Percentiles rank a stretch among this genome's conserved stretches.
Conservation (phyloP, 768 basidiomycete species). For the Phaeolepiota aurea region DNA sequence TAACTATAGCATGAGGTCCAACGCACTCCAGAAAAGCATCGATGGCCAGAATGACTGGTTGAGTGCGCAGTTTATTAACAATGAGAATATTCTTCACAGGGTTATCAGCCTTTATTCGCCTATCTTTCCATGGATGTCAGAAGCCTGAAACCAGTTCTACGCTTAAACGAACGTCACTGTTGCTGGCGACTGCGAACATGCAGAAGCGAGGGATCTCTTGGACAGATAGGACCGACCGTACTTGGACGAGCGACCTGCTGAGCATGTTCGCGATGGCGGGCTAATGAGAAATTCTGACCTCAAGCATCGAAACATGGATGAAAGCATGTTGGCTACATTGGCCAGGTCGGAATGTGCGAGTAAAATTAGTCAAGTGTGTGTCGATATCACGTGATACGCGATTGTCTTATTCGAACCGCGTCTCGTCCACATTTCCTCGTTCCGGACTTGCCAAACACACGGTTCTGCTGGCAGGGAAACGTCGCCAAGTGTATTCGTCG, state of each 20-base stretch:
- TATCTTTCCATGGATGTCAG: conserved; percentile 27
- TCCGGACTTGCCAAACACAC: neutral
- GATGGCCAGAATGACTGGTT: conserved; percentile 69
- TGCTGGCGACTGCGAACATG: conserved; percentile 6
- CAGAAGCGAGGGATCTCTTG: neutral
- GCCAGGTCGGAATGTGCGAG: neutral
- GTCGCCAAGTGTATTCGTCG: neutral
- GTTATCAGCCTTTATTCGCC: conserved; percentile 21
- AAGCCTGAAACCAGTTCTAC: neutral
- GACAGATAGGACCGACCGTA: neutral
- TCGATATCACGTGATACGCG: conserved; percentile 20
- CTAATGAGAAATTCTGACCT: neutral
- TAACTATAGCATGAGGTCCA: neutral
- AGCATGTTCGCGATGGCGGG: neutral
- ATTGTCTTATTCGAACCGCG: conserved; percentile 4
- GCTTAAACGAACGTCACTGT: conserved; percentile 19
- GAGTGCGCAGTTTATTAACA: conserved; percentile 75
- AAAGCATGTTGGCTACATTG: neutral
- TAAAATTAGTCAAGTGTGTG: too few species aligned
- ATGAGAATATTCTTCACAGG: conserved; percentile 62
- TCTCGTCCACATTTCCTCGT: too few species aligned
- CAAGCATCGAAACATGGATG: neutral
- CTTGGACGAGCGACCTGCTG: neutral
- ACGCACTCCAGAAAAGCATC: conserved; percentile 64
- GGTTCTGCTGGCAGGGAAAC: neutral